Conservation (phyloP, 2,329 filamentous ascomycete species). For the Xylogone sp. region DNA sequence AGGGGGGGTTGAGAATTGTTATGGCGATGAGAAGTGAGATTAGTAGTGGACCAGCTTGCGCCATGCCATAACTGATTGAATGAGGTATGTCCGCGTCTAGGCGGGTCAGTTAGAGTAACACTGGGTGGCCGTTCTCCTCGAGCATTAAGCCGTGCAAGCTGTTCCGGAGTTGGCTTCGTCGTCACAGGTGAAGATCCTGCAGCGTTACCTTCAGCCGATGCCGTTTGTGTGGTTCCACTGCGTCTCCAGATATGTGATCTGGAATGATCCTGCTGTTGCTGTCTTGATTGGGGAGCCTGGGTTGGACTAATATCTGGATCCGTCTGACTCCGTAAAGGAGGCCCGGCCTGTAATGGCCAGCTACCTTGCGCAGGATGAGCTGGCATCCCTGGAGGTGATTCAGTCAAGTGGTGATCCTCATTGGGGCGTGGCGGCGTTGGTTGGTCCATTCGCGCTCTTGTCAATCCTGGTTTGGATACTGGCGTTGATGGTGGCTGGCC, state of each 20-base stretch:
- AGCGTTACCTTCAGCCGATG: slow-evolving; percentile 7
- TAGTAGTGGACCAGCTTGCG: slow-evolving; percentile 1
- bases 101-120: slow-evolving; percentile 18
- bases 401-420: slow-evolving; percentile 15
- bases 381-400: slow-evolving; percentile 12
- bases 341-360: background rate
- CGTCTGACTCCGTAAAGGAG: slow-evolving; percentile 17
- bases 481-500: background rate
- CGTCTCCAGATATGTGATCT: slow-evolving; percentile 12
- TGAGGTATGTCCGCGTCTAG: slow-evolving; percentile 10
- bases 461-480: background rate
- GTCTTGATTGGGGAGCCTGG: background rate
- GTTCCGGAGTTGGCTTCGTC: slow-evolving; percentile 21
- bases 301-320: slow-evolving; percentile 6
- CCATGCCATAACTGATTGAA: background rate
- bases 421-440: slow-evolving; percentile 16
- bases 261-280: slow-evolving; percentile 7
- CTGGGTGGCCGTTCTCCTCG: slow-evolving; percentile 24
- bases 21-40: background rate
- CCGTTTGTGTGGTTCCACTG: slow-evolving; percentile 17
- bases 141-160: slow-evolving; percentile 26
- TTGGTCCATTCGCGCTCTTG: slow-evolving; percentile 8
- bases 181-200: slow-evolving; percentile 1
- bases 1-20: background rate
- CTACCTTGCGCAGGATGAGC: slow-evolving; percentile 7